Conservation (phyloP, 306 rosid genomes). For the Hippophae gyantsensis region DNA sequence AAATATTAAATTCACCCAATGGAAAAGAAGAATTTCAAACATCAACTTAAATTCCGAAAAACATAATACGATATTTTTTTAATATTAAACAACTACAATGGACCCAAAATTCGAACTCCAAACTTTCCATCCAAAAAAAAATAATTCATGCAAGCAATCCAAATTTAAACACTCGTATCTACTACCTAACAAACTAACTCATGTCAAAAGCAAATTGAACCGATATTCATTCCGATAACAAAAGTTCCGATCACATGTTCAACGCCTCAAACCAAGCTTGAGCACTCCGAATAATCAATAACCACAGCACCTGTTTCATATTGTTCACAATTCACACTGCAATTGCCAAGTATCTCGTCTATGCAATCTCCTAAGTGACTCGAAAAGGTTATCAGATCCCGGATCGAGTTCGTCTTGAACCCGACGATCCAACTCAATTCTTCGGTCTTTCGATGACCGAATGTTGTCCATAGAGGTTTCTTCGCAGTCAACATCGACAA, state of each 20-base stretch:
- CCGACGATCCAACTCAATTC: background rate
- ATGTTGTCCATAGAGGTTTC: conserved; percentile 16
- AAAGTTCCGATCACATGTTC: conserved; percentile 13
- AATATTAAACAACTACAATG: too few species aligned
- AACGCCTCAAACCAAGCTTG: conserved; percentile 15
- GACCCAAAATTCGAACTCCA: too few species aligned
- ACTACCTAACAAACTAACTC: background rate
- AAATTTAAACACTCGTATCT: too few species aligned
- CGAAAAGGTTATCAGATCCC: background rate
- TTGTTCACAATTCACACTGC: background rate
- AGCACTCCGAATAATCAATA: conserved; percentile 13
- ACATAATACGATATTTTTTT: too few species aligned
- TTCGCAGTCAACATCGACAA: conserved; percentile 12
- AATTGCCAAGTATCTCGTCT: conserved; percentile 6
- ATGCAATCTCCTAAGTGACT: conserved; percentile 2
- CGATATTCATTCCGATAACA: background rate
- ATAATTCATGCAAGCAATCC: too few species aligned
- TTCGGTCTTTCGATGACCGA: conserved; percentile 14
- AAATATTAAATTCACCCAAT: too few species aligned
- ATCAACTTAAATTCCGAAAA: too few species aligned
- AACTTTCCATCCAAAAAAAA: too few species aligned
- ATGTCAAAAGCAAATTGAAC: conserved; percentile 26
- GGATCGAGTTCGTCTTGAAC: background rate
- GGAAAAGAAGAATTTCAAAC: too few species aligned
- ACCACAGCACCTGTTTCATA: conserved; percentile 20